Percentiles rank a stretch among this genome's conserved stretches.
Conservation (phyloP, 352 stramenopile species). For the Phytophthora sojae region DNA sequence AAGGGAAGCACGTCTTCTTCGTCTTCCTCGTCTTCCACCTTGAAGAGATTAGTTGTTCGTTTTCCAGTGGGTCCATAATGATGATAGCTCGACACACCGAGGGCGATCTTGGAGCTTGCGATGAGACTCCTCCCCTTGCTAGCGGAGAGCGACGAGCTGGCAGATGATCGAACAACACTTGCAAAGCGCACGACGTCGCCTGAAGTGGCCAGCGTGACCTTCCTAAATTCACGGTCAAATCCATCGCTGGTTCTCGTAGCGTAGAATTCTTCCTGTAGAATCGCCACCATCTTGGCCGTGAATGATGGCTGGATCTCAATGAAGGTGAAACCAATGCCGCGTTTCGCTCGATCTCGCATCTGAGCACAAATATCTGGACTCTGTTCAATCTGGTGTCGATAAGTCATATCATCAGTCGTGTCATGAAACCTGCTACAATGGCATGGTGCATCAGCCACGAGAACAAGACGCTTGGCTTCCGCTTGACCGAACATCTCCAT, state of each 20-base stretch:
- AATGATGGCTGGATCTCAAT: conserved; percentile 35
- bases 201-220: conserved; percentile 22
- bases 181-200: conserved; percentile 28
- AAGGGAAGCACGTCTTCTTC: conserved; percentile 8
- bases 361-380: conserved; percentile 44
- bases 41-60: too few relatives aligned
- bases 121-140: conserved; percentile 41
- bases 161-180: conserved; percentile 14
- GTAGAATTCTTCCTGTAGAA: conserved; percentile 37
- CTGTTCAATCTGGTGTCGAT: conserved; percentile 24
- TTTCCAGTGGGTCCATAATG: neutral
- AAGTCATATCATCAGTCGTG: conserved; percentile 6
- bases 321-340: conserved; percentile 50
- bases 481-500: conserved; percentile 42
- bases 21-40: conserved; percentile 16
- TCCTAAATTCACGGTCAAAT: conserved; percentile 32
- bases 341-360: conserved; percentile 34
- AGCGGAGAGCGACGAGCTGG: conserved; percentile 34
- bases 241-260: conserved; percentile 5
- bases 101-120: too few relatives aligned
- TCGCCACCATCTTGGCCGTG: conserved; percentile 45
- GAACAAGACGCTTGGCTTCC: conserved; percentile 41
- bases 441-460: conserved; percentile 46
- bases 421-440: conserved; percentile 44
- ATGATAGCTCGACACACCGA: neutral